Evolutionary conservation across 192 early-diverging fungal species (phyloP), one percentile per base, ranked within the genome.

Genomic region (Kickxella alabastrina): DNA sequence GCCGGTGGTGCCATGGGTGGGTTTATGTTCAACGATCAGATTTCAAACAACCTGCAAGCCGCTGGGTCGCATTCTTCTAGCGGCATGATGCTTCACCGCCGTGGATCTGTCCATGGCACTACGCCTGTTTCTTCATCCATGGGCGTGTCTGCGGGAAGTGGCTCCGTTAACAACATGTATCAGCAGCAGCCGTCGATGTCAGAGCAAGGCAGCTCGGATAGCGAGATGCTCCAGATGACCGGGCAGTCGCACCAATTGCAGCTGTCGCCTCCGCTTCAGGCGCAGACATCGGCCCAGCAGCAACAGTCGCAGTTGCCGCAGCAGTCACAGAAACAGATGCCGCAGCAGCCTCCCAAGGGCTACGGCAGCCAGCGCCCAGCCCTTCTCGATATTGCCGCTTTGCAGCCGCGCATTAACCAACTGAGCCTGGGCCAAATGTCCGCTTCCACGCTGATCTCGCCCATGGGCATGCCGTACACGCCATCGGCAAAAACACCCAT

Each of bases 381-480:
- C 1, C 65, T 68, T 1, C 72, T 75, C 29, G 65, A 75, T 36
- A 62, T 75, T 57, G 60, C 57, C 0, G 52, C 65, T 6, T 34
- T 74, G 51, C 71, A 74, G 56, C 63, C 71, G 15, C 72, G 63
- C n/a, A 49, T 75, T 27, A 60, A 51, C 53, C 60, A 64, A 57
- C 50, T 75, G 40, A 54, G 38, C 25, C 61, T 75, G 6, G 61
- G 61, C 6, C 72, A 62, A 35, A 57, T 75, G 51, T 64, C 71
- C 7, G 62, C 70, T 10, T 36, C 29, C 40, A 63, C 40, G 28
- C 43, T 65, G 54, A 54, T 59, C 5, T 68, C 72, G 53, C 65
- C 72, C 1, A 61, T 68, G 65, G 61, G 72, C 26, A 43, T 60
- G 37, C 74, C 74, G 6, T 70, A 62, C 54, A 65, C 51, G 43